Base-by-base conservation (phyloP, 2,329 filamentous ascomycete species). In the Karstenula rhodostoma region DNA sequence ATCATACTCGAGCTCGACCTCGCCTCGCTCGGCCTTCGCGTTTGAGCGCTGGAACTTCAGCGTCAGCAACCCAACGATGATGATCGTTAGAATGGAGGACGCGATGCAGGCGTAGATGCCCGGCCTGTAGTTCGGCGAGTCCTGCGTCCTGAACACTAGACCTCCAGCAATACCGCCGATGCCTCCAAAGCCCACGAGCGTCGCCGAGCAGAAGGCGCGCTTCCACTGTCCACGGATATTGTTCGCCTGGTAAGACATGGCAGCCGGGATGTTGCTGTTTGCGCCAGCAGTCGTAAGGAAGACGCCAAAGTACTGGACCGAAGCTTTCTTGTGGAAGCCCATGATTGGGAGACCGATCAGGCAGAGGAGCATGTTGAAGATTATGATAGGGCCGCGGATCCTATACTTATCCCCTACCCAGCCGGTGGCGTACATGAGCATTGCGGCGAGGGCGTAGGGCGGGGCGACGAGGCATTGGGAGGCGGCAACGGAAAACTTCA, bases 171-270 rank as follows among this genome's bases (percentile, higher is more conserved):
- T 95, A 35, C 92, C 92, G 40, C 92, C 92, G 27, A 96, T 81
- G 2, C 90, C 91, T 8, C 91, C 91, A 52, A 91, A 87, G 1
- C 89, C 90, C 3, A 95, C 90, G 2, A 94, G 84, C 0, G 89
- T 90, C 2, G 92, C 90, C 60, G 87, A 91, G 74, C 87, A 89
- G 67, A 95, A 89, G 0, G 92, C 92, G 50, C 93, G 87, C 81
- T 94, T 96, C 91, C 92, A 96, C 79, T 95, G 92, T 0, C 92
- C 92, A 56, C 91, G 88, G 71, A 96, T 90, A 78, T 96, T 96
- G 79, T 94, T 95, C 44, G 91, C 91, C 80, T 94, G 92, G 80
- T 92, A 95, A 0, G 91, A 86, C 81, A 96, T 87, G 48, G 87
- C 83, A 1, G 87, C 83, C 0, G 93, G 92, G 4, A 94, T 83